Conservation (phyloP, 2,329 filamentous ascomycete genomes). For the Akanthomyces uredinophilus region DNA sequence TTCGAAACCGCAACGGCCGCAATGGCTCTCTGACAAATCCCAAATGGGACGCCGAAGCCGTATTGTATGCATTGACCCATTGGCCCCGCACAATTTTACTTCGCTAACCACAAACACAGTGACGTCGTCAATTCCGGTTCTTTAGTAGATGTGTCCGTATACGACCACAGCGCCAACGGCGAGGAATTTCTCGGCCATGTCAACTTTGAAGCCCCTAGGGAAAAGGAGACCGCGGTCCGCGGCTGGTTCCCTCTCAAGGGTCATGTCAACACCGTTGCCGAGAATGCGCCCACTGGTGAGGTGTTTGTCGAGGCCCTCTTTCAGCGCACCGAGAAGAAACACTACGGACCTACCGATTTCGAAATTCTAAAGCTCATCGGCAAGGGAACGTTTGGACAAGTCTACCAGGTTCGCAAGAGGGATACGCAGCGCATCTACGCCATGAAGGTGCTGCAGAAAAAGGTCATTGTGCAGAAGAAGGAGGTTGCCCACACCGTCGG, state of each 20-base stretch:
- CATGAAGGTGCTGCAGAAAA: constrained; percentile 99
- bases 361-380: constrained; percentile 94
- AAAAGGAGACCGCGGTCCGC: constrained; percentile 65
- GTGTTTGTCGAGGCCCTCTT: constrained; percentile 83
- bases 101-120: constrained; percentile 41
- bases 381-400: constrained; percentile 96
- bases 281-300: constrained; percentile 77
- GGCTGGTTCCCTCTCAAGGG: constrained; percentile 82
- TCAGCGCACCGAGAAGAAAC: constrained; percentile 81
- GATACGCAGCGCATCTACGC: constrained; percentile 95
- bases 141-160: constrained; percentile 87
- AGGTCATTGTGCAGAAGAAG: constrained; percentile 99
- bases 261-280: constrained; percentile 63
- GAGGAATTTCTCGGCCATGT: constrained; percentile 92
- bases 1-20: constrained; percentile 53
- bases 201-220: constrained; percentile 64
- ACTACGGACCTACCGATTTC: constrained; percentile 93
- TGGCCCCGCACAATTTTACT: background rate
- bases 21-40: constrained; percentile 66
- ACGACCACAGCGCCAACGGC: constrained; percentile 72
- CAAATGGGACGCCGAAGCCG: constrained; percentile 91
- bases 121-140: constrained; percentile 91
- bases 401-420: constrained; percentile 97
- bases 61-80: constrained; percentile 61
- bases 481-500: constrained; percentile 96